These are phyloP conservation scores for Aspergillus ochraceus DNA, from an alignment of 2,329 filamentous ascomycete genomes.

Conservation along the genomic window DNA sequence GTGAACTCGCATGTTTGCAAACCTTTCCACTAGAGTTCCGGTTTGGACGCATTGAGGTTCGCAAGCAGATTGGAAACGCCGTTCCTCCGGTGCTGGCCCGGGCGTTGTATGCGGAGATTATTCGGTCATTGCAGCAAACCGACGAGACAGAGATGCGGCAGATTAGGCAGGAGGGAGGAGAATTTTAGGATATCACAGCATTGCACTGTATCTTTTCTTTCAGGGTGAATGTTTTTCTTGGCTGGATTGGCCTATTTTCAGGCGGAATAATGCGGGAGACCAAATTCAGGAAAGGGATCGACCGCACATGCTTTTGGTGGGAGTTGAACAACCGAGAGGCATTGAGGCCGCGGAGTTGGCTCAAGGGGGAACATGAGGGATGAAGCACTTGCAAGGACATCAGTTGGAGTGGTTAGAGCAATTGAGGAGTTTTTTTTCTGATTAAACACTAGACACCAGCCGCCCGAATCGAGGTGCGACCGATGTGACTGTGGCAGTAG, in stretches of 20 bases:
- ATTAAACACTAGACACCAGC: too few species aligned
- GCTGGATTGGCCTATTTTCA: background rate
- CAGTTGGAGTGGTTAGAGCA: background rate
- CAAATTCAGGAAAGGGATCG: background rate
- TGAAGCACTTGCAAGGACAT: background rate
- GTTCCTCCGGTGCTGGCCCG: constrained; percentile 61
- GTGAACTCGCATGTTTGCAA: constrained; percentile 69
- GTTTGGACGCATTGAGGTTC: constrained; percentile 49
- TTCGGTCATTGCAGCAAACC: constrained; percentile 34
- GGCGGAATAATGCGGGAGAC: too few species aligned
- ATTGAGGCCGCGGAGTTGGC: background rate
- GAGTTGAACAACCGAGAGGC: background rate
- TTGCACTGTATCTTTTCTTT: background rate
- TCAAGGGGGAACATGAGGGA: too few species aligned
- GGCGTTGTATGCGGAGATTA: constrained; percentile 40
- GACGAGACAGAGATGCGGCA: constrained; percentile 26
- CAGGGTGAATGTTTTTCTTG: background rate
- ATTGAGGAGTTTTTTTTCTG: too few species aligned
- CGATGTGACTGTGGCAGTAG: too few species aligned
- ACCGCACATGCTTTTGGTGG: background rate
- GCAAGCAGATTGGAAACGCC: constrained; percentile 75
- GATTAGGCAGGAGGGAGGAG: background rate
- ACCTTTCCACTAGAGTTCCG: constrained; percentile 64
- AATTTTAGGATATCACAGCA: too few species aligned
- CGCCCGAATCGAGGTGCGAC: too few species aligned